Evolutionary conservation across 2,329 filamentous ascomycete species (phyloP), one percentile per base, ranked within the genome.

Genomic region (Neocatenulostroma microsporum): DNA sequence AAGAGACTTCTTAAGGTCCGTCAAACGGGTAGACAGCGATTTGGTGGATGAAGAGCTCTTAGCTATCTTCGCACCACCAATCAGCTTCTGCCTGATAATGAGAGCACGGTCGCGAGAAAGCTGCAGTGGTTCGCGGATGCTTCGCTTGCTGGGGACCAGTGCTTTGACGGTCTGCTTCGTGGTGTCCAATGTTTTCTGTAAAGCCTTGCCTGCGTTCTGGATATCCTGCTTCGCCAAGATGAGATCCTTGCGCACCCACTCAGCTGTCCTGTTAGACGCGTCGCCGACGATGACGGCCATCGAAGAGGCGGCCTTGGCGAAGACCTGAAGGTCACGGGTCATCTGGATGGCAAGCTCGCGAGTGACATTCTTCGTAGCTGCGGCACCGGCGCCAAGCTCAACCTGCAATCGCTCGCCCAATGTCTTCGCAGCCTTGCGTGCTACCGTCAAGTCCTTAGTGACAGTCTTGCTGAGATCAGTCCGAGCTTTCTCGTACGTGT

Each of bases 331-430:
- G 17, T 54, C 51, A 12, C 43, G 45, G 15, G 45, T 38, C 32
- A 51, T 34, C 25, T 53, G 45, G 7, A 46, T 35, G 4, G 48
- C 53, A 7, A 55, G 38, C 37, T 51, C 41, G 11, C 46, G 39
- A 8, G 53, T 55, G 23, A 53, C 45, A 24, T 57, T 54, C 28
- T 43, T 47, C 14, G 52, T 54, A 5, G 53, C 53, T 31, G 41
- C 46, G 12, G 47, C 37, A 13, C 51, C 40, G 8, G 51, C 53
- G 23, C 30, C 40, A 12, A 55, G 19, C 37, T 51, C 50, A 17
- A 37, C 31, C 4, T 45, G 41, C 8, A 56, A 21, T 30, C 42
- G 46, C 11, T 44, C 40, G 20, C 37, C 38, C 17, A 56, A 31
- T 21, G 44, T 40, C 32, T 44, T 45, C 2, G 45, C 49, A 12